phyloP scores from a whole-genome alignment of 345 rosid species.

The Nasturtium officinale region DNA sequence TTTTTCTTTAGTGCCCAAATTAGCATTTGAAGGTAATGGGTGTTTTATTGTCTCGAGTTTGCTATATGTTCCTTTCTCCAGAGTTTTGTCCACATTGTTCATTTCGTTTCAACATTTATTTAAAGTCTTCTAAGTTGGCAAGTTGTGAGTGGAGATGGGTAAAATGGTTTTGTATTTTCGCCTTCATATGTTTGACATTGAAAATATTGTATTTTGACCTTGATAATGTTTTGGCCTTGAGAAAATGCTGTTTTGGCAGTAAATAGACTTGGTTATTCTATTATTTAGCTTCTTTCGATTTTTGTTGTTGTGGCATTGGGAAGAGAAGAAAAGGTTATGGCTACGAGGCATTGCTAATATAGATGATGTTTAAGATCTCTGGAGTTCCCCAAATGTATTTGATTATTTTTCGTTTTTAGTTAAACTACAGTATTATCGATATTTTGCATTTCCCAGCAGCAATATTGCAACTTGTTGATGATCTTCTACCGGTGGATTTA shows the following conservation, averaged over 20 bases:
- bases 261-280: not conserved
- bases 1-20: not conserved
- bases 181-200: slow-evolving; percentile 12
- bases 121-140: not conserved
- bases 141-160: slow-evolving; percentile 19
- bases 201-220: slow-evolving; percentile 21
- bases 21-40: slow-evolving; percentile 11
- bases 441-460: not conserved
- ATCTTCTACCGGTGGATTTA: not conserved
- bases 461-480: not conserved
- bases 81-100: slow-evolving; percentile 31
- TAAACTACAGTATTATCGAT: too few species aligned
- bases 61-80: not conserved
- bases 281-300: not conserved
- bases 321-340: not conserved
- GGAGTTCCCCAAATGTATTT: not conserved
- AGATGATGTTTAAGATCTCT: not conserved
- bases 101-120: slow-evolving; percentile 17
- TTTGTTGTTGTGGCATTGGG: not conserved
- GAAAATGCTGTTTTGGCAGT: not conserved
- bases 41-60: slow-evolving; percentile 7
- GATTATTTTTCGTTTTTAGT: not conserved
- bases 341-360: not conserved
- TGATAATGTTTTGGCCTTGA: not conserved
- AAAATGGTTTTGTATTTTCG: not conserved